A percentile compares a stretch with the other conserved stretches of the same genome.
Evolutionary conservation across 805 yeast species (phyloP).

Genomic region (Lipomyces yamanashiensis): DNA sequence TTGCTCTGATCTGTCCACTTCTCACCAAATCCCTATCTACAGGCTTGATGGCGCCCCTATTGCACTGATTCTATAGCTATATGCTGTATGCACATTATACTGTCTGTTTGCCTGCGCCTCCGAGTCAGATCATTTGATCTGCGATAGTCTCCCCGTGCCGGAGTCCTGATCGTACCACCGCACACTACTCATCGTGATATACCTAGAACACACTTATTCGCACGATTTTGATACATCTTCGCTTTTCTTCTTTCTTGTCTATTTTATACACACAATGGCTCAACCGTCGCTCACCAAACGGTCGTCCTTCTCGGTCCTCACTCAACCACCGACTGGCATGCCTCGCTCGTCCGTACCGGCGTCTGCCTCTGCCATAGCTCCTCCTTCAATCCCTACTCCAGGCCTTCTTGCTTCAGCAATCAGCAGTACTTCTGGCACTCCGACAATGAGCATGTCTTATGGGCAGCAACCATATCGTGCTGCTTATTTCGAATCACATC

Average conservation of each 20-base stretch:
- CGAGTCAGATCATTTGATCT: too few relatives aligned
- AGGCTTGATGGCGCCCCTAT: too few relatives aligned
- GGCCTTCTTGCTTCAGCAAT: conserved; percentile 12
- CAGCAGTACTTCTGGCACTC: neutral
- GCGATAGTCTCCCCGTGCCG: too few relatives aligned
- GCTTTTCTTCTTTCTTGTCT: neutral
- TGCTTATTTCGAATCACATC: conserved; percentile 54
- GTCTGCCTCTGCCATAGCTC: conserved; percentile 7
- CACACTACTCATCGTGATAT: neutral
- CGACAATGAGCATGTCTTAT: neutral
- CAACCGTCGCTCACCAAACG: conserved; percentile 29
- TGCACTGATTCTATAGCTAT: too few relatives aligned
- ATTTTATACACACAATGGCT: conserved; percentile 8
- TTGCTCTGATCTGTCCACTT: too few relatives aligned
- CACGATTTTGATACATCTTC: neutral
- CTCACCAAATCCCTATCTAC: too few relatives aligned
- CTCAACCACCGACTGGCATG: conserved; percentile 15
- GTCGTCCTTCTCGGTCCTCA: conserved; percentile 27
- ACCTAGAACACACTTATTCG: too few relatives aligned
- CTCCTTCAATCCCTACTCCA: neutral
- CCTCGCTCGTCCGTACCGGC: conserved; percentile 13
- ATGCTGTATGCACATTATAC: too few relatives aligned
- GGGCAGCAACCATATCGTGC: conserved; percentile 19
- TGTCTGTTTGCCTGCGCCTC: too few relatives aligned
- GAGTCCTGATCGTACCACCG: neutral